Percentiles rank a stretch among this genome's conserved stretches.
phyloP scores from a whole-genome alignment of 208 protist genomes.

The Acanthamoeba royreba region DNA sequence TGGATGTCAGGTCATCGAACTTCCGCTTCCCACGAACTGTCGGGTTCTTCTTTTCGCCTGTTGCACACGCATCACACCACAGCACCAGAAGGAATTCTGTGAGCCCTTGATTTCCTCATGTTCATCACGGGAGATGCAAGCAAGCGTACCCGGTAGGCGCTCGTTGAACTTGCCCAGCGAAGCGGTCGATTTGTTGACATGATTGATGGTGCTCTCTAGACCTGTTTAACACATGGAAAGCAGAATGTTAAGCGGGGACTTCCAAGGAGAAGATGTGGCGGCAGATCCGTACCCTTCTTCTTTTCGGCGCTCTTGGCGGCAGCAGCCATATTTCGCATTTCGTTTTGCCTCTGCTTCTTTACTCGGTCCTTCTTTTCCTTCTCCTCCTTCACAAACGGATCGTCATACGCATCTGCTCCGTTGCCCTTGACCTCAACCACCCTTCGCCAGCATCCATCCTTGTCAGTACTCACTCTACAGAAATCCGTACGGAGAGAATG shows the following conservation, averaged over 20 bases:
- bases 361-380: constrained; percentile 48
- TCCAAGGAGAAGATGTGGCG: not conserved
- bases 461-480: not conserved
- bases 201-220: not conserved
- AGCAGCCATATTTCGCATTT: constrained; percentile 7
- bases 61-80: not conserved
- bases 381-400: not conserved
- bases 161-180: constrained; percentile 53
- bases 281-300: not conserved
- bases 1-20: constrained; percentile 18
- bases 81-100: not conserved
- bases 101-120: too few species aligned
- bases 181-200: constrained; percentile 24
- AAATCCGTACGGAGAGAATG: not conserved
- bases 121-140: not conserved
- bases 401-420: not conserved
- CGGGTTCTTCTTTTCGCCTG: not conserved
- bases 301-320: not conserved
- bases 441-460: not conserved
- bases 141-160: not conserved
- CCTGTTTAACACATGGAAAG: not conserved
- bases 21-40: constrained; percentile 14
- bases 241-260: not conserved
- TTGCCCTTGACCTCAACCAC: constrained; percentile 15
- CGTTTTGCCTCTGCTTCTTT: constrained; percentile 37